Percentiles rank a stretch among this genome's conserved stretches.
phyloP scores from a whole-genome alignment of 805 yeast species.

The Saturnispora quitensis region DNA sequence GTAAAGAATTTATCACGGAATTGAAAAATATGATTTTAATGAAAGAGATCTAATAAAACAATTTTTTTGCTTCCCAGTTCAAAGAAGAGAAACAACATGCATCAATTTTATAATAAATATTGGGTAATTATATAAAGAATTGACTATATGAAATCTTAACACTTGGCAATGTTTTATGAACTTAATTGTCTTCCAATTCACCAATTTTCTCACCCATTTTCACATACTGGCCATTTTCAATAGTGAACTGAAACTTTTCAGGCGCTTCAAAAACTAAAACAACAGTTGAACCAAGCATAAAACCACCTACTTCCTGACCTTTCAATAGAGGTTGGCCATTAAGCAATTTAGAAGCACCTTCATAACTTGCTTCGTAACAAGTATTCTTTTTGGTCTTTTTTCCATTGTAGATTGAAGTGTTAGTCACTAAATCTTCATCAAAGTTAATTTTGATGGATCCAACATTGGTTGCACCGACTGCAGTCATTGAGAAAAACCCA shows the following conservation, averaged over 20 bases:
- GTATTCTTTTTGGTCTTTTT: conserved; percentile 57
- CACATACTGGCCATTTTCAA: conserved; percentile 66
- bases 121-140: neutral
- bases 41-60: neutral
- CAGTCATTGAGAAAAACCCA: conserved; percentile 97
- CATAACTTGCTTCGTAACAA: conserved; percentile 90
- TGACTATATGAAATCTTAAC: neutral
- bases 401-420: conserved; percentile 52
- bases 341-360: conserved; percentile 61
- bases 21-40: conserved; percentile 39
- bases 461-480: conserved; percentile 98
- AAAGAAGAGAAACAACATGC: neutral
- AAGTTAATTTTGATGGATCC: conserved; percentile 90
- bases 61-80: neutral
- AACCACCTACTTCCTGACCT: conserved; percentile 97
- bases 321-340: conserved; percentile 84
- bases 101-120: neutral
- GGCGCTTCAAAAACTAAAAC: conserved; percentile 97
- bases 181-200: conserved; percentile 7
- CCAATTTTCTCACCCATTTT: conserved; percentile 83
- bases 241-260: conserved; percentile 56
- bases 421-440: conserved; percentile 83
- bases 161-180: neutral
- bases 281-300: conserved; percentile 92
- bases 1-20: conserved; percentile 42